Evolutionary conservation across 768 basidiomycete genomes (phyloP).

Genomic region (Trametopsis cervina): DNA sequence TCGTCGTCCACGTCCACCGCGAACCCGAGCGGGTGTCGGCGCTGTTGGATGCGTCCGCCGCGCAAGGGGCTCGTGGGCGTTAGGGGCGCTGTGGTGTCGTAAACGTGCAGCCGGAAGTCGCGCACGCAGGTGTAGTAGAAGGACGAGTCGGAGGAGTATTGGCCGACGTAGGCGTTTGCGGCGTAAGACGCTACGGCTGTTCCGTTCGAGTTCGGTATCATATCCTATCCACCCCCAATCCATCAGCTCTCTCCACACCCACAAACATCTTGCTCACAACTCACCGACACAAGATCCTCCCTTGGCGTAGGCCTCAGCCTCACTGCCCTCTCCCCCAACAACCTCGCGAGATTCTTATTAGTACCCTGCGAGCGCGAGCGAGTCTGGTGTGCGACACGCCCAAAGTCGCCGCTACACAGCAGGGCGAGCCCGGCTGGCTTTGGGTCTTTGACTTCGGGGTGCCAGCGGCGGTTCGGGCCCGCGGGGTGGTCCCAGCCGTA

Average conservation of each 20-base stretch:
- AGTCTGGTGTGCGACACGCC: slow-evolving; percentile 48
- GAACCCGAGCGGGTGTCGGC: background rate
- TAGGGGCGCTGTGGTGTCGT: slow-evolving; percentile 54
- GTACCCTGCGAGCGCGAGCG: slow-evolving; percentile 32
- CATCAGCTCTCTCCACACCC: too few species aligned
- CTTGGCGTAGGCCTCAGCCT: slow-evolving; percentile 25
- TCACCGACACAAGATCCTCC: slow-evolving; percentile 52
- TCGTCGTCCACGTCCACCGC: slow-evolving; percentile 24
- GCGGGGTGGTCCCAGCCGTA: slow-evolving; percentile 15
- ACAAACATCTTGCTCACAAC: too few species aligned
- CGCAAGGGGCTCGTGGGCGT: slow-evolving; percentile 16
- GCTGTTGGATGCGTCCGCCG: too few species aligned
- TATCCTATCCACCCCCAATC: too few species aligned
- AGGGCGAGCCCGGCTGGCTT: slow-evolving; percentile 58
- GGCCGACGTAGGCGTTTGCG: slow-evolving; percentile 77
- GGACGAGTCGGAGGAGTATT: slow-evolving; percentile 78
- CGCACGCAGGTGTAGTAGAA: slow-evolving; percentile 93
- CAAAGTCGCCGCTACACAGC: slow-evolving; percentile 76
- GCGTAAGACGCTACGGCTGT: slow-evolving; percentile 69
- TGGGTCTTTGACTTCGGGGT: slow-evolving; percentile 44
- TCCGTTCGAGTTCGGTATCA: slow-evolving; percentile 76
- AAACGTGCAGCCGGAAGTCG: slow-evolving; percentile 88
- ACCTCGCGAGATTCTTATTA: slow-evolving; percentile 47
- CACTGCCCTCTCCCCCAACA: slow-evolving; percentile 34
- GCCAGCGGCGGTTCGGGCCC: slow-evolving; percentile 24